A percentile compares a stretch with the other conserved stretches of the same genome.
Conservation (phyloP, 2,329 filamentous ascomycete genomes). For the Alternaria triticina region DNA sequence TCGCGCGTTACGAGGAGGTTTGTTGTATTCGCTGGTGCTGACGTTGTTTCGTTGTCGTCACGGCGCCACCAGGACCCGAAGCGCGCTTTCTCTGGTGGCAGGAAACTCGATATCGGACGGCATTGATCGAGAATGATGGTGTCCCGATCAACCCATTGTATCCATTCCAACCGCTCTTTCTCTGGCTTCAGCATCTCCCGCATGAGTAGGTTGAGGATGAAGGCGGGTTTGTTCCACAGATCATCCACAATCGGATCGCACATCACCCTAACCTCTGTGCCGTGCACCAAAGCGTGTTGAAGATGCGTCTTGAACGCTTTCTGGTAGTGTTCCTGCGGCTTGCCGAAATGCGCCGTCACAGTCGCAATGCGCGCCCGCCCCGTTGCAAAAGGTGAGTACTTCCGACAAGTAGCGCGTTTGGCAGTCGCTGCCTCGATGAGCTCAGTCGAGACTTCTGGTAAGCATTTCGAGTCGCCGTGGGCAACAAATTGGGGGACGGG, state of each 20-base stretch:
- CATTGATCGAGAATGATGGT: conserved; percentile 54
- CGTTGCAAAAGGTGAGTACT: conserved; percentile 20
- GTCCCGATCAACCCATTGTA: conserved; percentile 55
- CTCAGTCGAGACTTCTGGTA: conserved; percentile 15
- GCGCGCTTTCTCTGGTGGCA: conserved; percentile 38
- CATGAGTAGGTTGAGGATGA: conserved; percentile 51
- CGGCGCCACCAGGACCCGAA: conserved; percentile 21
- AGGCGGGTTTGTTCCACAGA: conserved; percentile 55
- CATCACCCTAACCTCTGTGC: conserved; percentile 52
- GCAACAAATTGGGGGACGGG: conserved; percentile 17
- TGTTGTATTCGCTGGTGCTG: conserved; percentile 16
- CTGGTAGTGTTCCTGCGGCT: conserved; percentile 47
- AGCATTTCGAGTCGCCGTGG: conserved; percentile 20
- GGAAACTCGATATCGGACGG: conserved; percentile 49
- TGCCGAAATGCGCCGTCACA: conserved; percentile 50
- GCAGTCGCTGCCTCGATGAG: conserved; percentile 16
- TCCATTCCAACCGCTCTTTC: conserved; percentile 50
- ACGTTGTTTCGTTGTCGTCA: neutral
- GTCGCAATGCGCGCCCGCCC: conserved; percentile 41
- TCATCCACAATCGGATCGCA: conserved; percentile 52
- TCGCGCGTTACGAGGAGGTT: conserved; percentile 50
- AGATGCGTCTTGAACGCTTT: conserved; percentile 52
- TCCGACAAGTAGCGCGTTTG: conserved; percentile 22
- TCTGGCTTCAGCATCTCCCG: conserved; percentile 45
- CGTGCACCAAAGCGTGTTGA: conserved; percentile 35